Base-by-base conservation (phyloP, 768 basidiomycete species). In the Inosperma sp. region DNA sequence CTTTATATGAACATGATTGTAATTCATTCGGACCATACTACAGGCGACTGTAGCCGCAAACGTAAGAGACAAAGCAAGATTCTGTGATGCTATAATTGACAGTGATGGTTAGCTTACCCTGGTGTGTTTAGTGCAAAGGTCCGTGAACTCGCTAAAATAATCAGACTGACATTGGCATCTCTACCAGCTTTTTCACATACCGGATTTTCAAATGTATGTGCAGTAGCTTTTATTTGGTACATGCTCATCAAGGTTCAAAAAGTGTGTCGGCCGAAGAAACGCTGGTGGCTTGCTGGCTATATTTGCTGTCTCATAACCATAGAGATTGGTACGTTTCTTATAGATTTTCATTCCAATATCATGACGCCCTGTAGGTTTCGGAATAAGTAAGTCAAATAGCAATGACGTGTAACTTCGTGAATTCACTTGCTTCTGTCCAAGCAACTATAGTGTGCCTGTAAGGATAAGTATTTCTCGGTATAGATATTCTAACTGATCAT, bases 101-200 rank as follows among this genome's bases (percentile, higher is more conserved):
- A 49, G 26, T 49, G 22, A 13, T 37, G 36, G 12, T 23, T 49
- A 77, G 72, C 57, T 77, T 30, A 14, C 67, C 30, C 68, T 75
- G 37, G 73, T 72, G 16, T 72, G 76, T 36, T 56, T 72, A 26
- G 70, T 71, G 5, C 74, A 78, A 64, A 63, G 62, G 73, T 76
- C 34, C 22, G 70, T 59, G 27, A 13, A 46, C 19, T 16, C 29
- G 8, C 3, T n/a, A n/a, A n/a, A n/a, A n/a, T 27, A 7, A 53
- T 22, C 7, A 21, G 17, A 2, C 36, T 34, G 6, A 19, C 34
- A 3, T 25, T 17, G n/a, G 35, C 17, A 13, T 25, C 10, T 29
- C 10, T 42, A 22, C 16, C 30, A 74, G 74, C 30, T 75, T 71
- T 48, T 74, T 75, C 49, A 69, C 70, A 10, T 63, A 64, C 45